A percentile compares a stretch with the other conserved stretches of the same genome.
phyloP scores from a whole-genome alignment of 805 yeast genomes.

The Ogataea pignaliae region DNA sequence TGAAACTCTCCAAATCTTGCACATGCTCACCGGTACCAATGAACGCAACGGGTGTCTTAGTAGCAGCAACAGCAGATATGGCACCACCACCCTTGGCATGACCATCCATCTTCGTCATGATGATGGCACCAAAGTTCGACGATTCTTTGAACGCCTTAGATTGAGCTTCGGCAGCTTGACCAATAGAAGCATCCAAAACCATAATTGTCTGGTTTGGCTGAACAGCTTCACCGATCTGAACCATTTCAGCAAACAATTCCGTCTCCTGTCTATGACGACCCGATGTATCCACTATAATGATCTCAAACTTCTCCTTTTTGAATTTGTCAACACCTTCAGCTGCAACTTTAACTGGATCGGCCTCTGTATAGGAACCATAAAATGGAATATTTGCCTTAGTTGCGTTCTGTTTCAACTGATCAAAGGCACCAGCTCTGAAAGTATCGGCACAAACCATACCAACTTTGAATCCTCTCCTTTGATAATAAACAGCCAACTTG shows the following conservation, averaged over 20 bases:
- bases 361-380: conserved; percentile 92
- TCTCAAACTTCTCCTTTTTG: conserved; percentile 85
- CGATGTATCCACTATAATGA: conserved; percentile 94
- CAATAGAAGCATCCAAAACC: conserved; percentile 97
- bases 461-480: conserved; percentile 87
- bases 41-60: conserved; percentile 89
- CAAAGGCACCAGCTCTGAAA: conserved; percentile 99
- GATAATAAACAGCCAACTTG: conserved; percentile 90
- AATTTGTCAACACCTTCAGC: conserved; percentile 88
- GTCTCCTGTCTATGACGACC: conserved; percentile 97
- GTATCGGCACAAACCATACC: conserved; percentile 99
- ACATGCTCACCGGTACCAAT: conserved; percentile 99
- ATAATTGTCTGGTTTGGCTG: conserved; percentile 93
- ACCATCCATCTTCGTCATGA: conserved; percentile 95
- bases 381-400: conserved; percentile 91
- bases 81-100: conserved; percentile 99
- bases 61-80: conserved; percentile 96
- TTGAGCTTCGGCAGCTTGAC: conserved; percentile 97
- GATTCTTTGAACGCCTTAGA: conserved; percentile 92
- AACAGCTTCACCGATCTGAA: conserved; percentile 83
- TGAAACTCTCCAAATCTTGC: conserved; percentile 85
- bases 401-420: conserved; percentile 96
- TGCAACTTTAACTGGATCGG: conserved; percentile 92
- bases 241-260: conserved; percentile 89
- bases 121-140: conserved; percentile 90